Evolutionary conservation across 805 yeast species (phyloP), one percentile per base, ranked within the genome.

Genomic region (Saturnispora gosingensis): DNA sequence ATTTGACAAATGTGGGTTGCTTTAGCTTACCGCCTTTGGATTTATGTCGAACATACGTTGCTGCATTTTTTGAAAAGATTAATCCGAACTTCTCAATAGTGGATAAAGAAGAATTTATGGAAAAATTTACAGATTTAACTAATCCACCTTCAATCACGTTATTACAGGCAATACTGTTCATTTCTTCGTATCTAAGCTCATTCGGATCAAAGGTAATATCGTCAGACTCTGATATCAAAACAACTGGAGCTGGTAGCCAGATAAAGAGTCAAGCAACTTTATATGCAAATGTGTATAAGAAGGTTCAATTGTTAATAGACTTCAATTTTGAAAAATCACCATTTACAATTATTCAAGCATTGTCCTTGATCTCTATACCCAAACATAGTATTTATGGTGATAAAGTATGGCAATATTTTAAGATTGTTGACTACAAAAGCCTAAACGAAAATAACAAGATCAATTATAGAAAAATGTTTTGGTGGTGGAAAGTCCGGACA

Each of bases 251-350:
- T 20, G 22, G 13, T 18, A 16, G 22, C 22, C 22, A 9, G 77
- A 60, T 58, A 20, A 35, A 62, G 70, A 43, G 75, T 71, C 85
- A 45, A 68, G 77, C 48, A 3, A 48, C 47, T 32, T 52, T 58
- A 2, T 42, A 54, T 48, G 67, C 77, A 51, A 78, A 87, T 4
- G 77, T 87, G 53, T 82, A 80, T 66, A 76, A 80, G 56, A 73
- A 95, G 16, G 90, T 89, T 3, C 83, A 82, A 67, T 85, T 88
- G 0, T 67, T 87, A 27, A 83, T 78, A 62, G 91, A 85, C 58
- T 77, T 85, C 2, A 78, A 76, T 55, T 78, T 80, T 57, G 93
- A 86, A 66, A 67, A 74, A 32, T 88, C 84, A 59, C 79, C 85
- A 2, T 70, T 82, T 1, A 67, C 77, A 4, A 65, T 82, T 18